Evolutionary conservation across 176 grass and related monocot genomes (phyloP).

Genomic region (Hordeum marinum): DNA sequence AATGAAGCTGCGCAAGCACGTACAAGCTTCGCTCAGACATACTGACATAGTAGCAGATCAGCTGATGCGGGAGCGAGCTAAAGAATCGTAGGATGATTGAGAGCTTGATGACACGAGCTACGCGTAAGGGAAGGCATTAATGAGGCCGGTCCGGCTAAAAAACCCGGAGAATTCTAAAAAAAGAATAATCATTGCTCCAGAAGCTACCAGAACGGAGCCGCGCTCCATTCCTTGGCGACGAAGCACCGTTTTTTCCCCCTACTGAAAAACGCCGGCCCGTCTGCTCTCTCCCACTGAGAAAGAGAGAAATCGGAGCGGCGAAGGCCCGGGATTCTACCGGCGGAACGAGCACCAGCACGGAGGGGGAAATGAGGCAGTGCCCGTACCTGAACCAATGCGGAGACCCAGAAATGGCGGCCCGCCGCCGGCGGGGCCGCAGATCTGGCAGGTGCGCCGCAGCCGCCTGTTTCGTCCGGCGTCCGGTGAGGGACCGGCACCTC

Average conservation of each 20-base stretch:
- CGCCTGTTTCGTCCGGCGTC: background rate
- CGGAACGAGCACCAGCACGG: too few species aligned
- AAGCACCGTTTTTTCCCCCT: background rate
- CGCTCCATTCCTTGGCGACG: background rate
- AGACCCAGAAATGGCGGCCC: conserved; percentile 12
- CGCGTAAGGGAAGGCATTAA: background rate
- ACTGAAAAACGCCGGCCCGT: background rate
- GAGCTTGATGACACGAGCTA: background rate
- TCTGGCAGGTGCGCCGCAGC: conserved; percentile 12
- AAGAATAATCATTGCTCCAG: background rate
- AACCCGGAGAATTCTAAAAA: background rate
- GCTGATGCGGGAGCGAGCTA: background rate
- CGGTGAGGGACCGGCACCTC: background rate
- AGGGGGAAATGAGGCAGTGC: background rate
- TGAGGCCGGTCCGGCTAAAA: background rate
- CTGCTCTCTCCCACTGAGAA: background rate
- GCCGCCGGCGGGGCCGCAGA: conserved; percentile 31
- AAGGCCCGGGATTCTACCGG: too few species aligned
- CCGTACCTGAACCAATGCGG: conserved; percentile 37
- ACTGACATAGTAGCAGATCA: background rate
- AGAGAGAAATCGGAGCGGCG: background rate
- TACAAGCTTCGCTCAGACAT: background rate
- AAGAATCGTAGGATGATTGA: background rate
- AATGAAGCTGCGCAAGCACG: background rate
- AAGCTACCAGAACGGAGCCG: background rate